Conservation (phyloP, 331 rosid genomes). For the Rhamnella rubrinervis region DNA sequence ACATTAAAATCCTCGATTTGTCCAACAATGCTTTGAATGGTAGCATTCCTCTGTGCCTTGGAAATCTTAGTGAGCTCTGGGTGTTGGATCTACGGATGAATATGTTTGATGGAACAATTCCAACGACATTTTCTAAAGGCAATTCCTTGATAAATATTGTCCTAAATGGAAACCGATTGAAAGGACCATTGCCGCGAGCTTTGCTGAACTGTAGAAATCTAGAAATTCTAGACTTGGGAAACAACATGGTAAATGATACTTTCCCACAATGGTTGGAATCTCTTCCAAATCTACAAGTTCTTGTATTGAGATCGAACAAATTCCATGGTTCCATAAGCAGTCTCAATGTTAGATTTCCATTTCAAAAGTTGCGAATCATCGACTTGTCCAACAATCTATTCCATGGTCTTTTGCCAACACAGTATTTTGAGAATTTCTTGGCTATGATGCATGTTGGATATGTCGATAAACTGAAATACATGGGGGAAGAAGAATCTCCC, state of each 20-base stretch:
- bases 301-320: background rate
- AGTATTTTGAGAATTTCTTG: background rate
- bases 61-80: background rate
- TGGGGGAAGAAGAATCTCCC: background rate
- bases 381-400: slow-evolving; percentile 5
- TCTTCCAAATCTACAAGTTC: slow-evolving; percentile 1
- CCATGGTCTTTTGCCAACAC: background rate
- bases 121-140: background rate
- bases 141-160: background rate
- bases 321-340: background rate
- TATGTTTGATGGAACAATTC: background rate
- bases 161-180: slow-evolving; percentile 3
- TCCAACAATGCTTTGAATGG: no score
- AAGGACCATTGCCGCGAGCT: background rate
- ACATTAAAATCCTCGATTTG: no score
- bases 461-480: background rate
- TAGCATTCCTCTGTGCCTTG: background rate
- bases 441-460: background rate
- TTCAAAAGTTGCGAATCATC: background rate
- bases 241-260: background rate
- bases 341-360: background rate
- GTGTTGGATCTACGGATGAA: slow-evolving; percentile 1
- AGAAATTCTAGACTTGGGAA: slow-evolving; percentile 10
- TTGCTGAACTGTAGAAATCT: background rate
- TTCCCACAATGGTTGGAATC: slow-evolving; percentile 13